A percentile compares a stretch with the other conserved stretches of the same genome.
Evolutionary conservation across 768 basidiomycete species (phyloP).

Genomic region (Piloderma croceum): DNA sequence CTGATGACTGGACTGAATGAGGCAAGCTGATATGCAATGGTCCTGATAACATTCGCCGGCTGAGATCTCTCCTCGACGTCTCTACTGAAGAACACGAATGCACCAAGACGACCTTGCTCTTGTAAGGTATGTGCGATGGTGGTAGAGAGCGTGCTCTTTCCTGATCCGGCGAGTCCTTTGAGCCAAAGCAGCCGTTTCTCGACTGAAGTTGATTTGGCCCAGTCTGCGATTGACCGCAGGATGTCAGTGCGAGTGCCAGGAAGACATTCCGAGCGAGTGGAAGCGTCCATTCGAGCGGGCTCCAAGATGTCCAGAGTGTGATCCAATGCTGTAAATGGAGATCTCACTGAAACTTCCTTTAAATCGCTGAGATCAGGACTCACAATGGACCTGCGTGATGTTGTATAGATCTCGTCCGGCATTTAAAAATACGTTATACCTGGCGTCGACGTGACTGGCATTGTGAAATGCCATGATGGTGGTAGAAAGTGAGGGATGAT

Average conservation of each 20-base stretch:
- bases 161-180: constrained; percentile 27
- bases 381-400: too few relatives aligned
- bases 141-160: constrained; percentile 32
- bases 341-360: too few relatives aligned
- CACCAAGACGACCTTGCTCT: constrained; percentile 28
- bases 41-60: constrained; percentile 25
- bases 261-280: constrained; percentile 21
- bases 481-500: too few relatives aligned
- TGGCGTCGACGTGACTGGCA: too few relatives aligned
- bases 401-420: too few relatives aligned
- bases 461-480: too few relatives aligned
- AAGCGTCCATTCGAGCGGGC: too few relatives aligned
- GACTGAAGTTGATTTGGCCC: constrained; percentile 15
- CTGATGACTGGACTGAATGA: constrained; percentile 26
- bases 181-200: constrained; percentile 24
- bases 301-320: too few relatives aligned
- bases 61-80: constrained; percentile 24
- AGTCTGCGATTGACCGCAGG: constrained; percentile 20
- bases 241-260: constrained; percentile 27
- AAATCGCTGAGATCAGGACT: too few relatives aligned
- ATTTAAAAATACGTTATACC: too few relatives aligned
- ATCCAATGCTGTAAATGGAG: too few relatives aligned
- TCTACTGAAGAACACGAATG: constrained; percentile 31
- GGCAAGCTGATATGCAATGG: constrained; percentile 29
- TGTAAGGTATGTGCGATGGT: constrained; percentile 29